Base-by-base conservation (phyloP, 2,329 filamentous ascomycete species). In the Amylocarpus encephaloides region DNA sequence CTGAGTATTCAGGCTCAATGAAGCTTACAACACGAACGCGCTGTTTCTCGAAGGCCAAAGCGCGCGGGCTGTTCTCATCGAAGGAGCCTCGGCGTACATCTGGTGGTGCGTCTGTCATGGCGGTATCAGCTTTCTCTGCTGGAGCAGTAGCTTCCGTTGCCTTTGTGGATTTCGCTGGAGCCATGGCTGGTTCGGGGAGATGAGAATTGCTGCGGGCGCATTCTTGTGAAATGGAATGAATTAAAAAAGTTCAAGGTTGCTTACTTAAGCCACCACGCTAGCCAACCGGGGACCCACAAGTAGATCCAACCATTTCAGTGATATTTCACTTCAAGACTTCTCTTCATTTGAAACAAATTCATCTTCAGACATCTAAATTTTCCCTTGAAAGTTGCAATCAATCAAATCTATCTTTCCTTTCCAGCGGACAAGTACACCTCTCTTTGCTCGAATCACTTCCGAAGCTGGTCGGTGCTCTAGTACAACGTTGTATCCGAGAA, bases 11-110 rank as follows among this genome's bases (percentile, higher is more conserved):
- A 30, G 16, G 45, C 18, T 46, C 18, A 43, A 44, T 35, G 11
- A 46, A 52, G 42, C 62, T 54, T 54, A 64, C 62, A 53, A 62
- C 58, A 42, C 58, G 51, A 43, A 64, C 61, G 26, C 59, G 52
- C 46, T 62, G 56, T 49, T 62, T 58, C n/a, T 56, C 50, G 32
- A 49, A 47, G 19, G 42, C 49, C 32, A 55, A 32, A n/a, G 35
- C 49, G 9, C 46, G 47, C 36, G 58, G 57, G 44, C 56, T 55
- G 34, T 54, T 51, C 15, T 42, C 50, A 6, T 39, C 49, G 11
- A 34, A 15, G 9, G 16, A n/a, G 15, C 10, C 15, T 15, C 19
- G 13, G 11, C 9, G 10, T 10, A 6, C 16, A 5, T 18, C n/a
- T 9, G 2, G 13, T 16, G 15, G n/a, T 2, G 49, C 60, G 6